Percentiles rank a stretch among this genome's conserved stretches.
These are phyloP conservation scores for Pulveroboletus ravenelii DNA, from an alignment of 768 basidiomycete species.

Conservation along the genomic window DNA sequence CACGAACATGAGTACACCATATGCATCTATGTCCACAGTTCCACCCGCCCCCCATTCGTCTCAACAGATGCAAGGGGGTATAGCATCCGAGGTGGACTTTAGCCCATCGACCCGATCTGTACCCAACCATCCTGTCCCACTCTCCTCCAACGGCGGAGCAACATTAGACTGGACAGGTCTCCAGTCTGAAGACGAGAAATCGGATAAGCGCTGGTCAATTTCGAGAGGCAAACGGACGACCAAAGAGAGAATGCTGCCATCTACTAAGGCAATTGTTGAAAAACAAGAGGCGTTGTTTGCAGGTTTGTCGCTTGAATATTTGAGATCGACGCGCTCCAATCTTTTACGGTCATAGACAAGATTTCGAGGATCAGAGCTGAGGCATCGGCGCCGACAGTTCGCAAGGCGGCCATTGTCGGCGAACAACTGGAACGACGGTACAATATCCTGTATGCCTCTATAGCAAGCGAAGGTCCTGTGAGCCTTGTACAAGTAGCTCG, in stretches of 20 bases:
- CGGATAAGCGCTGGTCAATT: slow-evolving; percentile 62
- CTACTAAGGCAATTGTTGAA: slow-evolving; percentile 44
- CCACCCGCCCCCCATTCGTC: slow-evolving; percentile 13
- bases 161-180: slow-evolving; percentile 74
- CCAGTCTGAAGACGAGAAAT: slow-evolving; percentile 47
- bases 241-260: slow-evolving; percentile 42
- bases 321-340: neutral
- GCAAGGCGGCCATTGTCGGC: slow-evolving; percentile 59
- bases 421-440: slow-evolving; percentile 69
- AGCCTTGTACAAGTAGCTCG: slow-evolving; percentile 49
- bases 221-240: slow-evolving; percentile 50
- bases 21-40: slow-evolving; percentile 30
- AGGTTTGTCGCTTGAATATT: slow-evolving; percentile 36
- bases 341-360: slow-evolving; percentile 41
- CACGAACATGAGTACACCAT: slow-evolving; percentile 24
- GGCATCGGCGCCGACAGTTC: slow-evolving; percentile 48
- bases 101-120: slow-evolving; percentile 54
- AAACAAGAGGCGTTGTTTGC: slow-evolving; percentile 56
- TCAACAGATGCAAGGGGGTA: slow-evolving; percentile 16
- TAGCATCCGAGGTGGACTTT: slow-evolving; percentile 57
- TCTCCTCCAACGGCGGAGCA: slow-evolving; percentile 62
- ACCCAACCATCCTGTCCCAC: slow-evolving; percentile 59
- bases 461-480: slow-evolving; percentile 31
- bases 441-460: slow-evolving; percentile 41
- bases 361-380: slow-evolving; percentile 48